phyloP scores from a whole-genome alignment of 2,329 filamentous ascomycete genomes.

The Massarina eburnea region DNA sequence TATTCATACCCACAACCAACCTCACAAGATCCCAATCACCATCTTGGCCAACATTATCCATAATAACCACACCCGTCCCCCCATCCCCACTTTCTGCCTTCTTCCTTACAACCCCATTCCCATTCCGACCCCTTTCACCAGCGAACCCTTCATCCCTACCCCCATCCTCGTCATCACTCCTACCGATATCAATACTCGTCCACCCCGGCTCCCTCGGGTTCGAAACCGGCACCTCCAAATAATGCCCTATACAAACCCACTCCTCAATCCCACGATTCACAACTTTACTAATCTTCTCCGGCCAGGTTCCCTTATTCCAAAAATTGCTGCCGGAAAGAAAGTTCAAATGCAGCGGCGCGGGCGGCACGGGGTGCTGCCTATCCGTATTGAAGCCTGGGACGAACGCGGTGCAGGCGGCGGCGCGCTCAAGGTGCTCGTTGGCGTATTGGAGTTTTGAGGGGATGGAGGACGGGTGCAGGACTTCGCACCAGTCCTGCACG shows the following conservation, averaged over 20 bases:
- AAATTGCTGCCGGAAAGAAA: constrained; percentile 92
- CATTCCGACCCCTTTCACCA: not conserved
- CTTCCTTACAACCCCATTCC: constrained; percentile 33
- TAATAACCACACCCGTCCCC: constrained; percentile 83
- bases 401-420: constrained; percentile 46
- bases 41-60: constrained; percentile 85
- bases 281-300: constrained; percentile 83
- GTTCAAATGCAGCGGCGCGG: constrained; percentile 77
- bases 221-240: constrained; percentile 25
- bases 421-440: constrained; percentile 74
- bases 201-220: constrained; percentile 7
- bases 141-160: constrained; percentile 10
- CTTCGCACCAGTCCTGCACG: constrained; percentile 94
- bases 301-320: constrained; percentile 90
- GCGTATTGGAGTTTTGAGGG: constrained; percentile 76
- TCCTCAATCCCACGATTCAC: constrained; percentile 76
- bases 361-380: constrained; percentile 45
- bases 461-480: constrained; percentile 74
- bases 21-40: constrained; percentile 90
- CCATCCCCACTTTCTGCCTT: constrained; percentile 62
- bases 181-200: constrained; percentile 8
- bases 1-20: constrained; percentile 90
- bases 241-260: constrained; percentile 59
- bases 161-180: not conserved
- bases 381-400: constrained; percentile 47